Percentiles rank a stretch among this genome's conserved stretches.
Conservation (phyloP, 2,329 filamentous ascomycete genomes). For the Neofusicoccum ribis region DNA sequence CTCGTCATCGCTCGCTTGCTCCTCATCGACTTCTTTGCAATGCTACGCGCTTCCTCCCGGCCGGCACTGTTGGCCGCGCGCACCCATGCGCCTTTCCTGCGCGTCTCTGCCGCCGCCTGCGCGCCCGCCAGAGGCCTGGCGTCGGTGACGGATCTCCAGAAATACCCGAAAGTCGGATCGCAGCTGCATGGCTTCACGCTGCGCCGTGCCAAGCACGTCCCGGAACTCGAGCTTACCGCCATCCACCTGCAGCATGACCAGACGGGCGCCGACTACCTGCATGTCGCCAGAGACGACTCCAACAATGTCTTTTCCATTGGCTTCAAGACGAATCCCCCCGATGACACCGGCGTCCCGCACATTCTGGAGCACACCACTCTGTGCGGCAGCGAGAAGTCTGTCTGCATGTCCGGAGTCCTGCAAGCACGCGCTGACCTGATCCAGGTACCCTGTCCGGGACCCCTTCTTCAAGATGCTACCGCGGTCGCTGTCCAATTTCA, state of each 20-base stretch:
- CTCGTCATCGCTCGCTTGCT: slow-evolving; percentile 13
- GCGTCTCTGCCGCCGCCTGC: slow-evolving; percentile 18
- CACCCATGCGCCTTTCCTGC: slow-evolving; percentile 21
- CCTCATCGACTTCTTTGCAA: slow-evolving; percentile 21
- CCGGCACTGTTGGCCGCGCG: slow-evolving; percentile 31
- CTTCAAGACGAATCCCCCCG: slow-evolving; percentile 97
- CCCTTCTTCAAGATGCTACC: slow-evolving; percentile 99
- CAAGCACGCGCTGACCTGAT: slow-evolving; percentile 5
- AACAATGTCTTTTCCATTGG: slow-evolving; percentile 99
- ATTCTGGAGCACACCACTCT: slow-evolving; percentile 97
- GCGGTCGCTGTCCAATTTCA: slow-evolving; percentile 97
- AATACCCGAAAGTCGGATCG: slow-evolving; percentile 76
- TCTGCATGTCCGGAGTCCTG: slow-evolving; percentile 27
- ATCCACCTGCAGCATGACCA: slow-evolving; percentile 90
- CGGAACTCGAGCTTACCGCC: slow-evolving; percentile 89
- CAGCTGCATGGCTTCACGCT: slow-evolving; percentile 93
- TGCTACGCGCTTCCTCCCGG: slow-evolving; percentile 38
- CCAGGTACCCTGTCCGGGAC: slow-evolving; percentile 91
- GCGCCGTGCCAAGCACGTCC: slow-evolving; percentile 84
- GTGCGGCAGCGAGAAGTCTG: slow-evolving; percentile 87
- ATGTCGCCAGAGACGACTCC: slow-evolving; percentile 90
- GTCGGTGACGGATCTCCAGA: slow-evolving; percentile 73
- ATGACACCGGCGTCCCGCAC: slow-evolving; percentile 94
- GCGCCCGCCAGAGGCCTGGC: slow-evolving; percentile 45
- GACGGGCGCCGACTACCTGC: slow-evolving; percentile 93